A percentile compares a stretch with the other conserved stretches of the same genome.
phyloP scores from a whole-genome alignment of 2,329 filamentous ascomycete genomes.

The Fonsecaea monophora region DNA sequence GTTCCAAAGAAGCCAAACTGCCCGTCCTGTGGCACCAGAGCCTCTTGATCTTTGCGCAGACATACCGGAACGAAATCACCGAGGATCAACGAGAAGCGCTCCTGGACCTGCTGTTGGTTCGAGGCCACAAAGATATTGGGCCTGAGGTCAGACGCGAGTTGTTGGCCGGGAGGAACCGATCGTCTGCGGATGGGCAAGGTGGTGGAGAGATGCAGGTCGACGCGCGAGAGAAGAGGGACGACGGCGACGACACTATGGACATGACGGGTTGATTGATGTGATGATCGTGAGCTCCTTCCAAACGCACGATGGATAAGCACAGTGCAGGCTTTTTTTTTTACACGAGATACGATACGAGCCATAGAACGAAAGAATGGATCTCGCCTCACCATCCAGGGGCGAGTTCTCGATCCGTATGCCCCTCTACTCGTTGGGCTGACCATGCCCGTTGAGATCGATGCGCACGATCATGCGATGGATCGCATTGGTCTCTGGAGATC shows the following conservation, averaged over 20 bases:
- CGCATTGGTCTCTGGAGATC: slow-evolving; percentile 19
- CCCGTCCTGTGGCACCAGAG: slow-evolving; percentile 98
- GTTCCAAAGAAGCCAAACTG: slow-evolving; percentile 64
- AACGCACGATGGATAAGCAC: background rate
- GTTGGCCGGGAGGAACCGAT: slow-evolving; percentile 83
- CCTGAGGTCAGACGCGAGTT: slow-evolving; percentile 90
- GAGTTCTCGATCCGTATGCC: background rate
- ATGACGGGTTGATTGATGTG: slow-evolving; percentile 16
- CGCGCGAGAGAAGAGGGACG: slow-evolving; percentile 72
- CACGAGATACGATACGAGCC: background rate
- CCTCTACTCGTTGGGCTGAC: background rate
- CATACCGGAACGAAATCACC: slow-evolving; percentile 94
- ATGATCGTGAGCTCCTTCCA: no score
- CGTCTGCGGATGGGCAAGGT: slow-evolving; percentile 66
- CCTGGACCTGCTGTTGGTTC: slow-evolving; percentile 80
- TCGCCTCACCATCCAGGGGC: background rate
- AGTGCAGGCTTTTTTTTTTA: no score
- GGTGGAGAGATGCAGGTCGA: slow-evolving; percentile 76
- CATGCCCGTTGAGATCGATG: no score
- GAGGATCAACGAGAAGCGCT: slow-evolving; percentile 93
- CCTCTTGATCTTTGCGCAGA: slow-evolving; percentile 86
- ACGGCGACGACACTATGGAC: slow-evolving; percentile 41
- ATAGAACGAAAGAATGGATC: background rate
- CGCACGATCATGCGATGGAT: slow-evolving; percentile 10
- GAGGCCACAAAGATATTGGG: slow-evolving; percentile 86